Evolutionary conservation across 176 grass and related monocot genomes (phyloP).

Genomic region (Bromus sterilis): DNA sequence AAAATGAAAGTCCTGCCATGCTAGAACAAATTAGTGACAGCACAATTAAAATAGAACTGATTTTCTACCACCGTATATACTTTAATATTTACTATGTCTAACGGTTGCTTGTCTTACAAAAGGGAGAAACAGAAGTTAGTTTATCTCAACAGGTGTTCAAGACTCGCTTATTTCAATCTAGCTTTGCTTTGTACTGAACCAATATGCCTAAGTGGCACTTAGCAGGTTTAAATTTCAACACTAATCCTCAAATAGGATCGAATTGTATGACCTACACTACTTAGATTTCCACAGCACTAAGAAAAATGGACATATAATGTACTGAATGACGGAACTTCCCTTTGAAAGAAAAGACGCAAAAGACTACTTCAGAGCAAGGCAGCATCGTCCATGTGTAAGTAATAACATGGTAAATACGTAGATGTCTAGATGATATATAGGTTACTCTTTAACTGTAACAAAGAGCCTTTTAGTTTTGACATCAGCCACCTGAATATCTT

Average conservation of each 20-base stretch:
- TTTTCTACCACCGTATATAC: neutral
- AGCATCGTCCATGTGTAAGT: neutral
- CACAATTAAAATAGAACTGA: neutral
- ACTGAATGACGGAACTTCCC: neutral
- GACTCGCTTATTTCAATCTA: neutral
- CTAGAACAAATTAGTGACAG: neutral
- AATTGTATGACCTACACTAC: neutral
- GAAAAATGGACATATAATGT: neutral
- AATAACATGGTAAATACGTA: conserved; percentile 1
- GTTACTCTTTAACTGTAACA: conserved; percentile 57
- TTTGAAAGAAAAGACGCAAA: neutral
- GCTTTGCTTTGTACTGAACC: neutral
- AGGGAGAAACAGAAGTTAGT: neutral
- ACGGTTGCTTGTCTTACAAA: neutral
- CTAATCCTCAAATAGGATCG: neutral
- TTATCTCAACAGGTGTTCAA: neutral
- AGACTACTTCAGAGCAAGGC: neutral
- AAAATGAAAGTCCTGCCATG: conserved; percentile 77
- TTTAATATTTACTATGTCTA: neutral
- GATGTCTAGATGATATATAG: neutral
- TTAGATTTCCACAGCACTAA: neutral
- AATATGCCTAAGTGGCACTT: neutral
- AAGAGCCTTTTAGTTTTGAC: conserved; percentile 93
- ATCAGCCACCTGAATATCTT: conserved; percentile 27
- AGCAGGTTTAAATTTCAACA: neutral